These are phyloP conservation scores for Daldinia loculata DNA, from an alignment of 495 filamentous ascomycete genomes.

Conservation along the genomic window DNA sequence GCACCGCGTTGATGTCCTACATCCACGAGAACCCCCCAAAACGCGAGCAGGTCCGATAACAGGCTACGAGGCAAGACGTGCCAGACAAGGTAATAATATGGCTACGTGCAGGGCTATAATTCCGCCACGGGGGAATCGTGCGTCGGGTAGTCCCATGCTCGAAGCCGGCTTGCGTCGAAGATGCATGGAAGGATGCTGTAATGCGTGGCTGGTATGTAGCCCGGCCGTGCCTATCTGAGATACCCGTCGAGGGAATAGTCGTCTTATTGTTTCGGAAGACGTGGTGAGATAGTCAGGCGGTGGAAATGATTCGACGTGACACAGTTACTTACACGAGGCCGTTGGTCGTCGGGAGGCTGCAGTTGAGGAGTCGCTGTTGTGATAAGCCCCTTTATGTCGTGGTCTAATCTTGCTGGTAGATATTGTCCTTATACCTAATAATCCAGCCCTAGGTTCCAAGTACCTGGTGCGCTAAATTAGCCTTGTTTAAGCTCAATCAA, in stretches of 20 bases:
- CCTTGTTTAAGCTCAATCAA: neutral
- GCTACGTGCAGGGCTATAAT: constrained; percentile 20
- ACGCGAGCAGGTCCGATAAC: neutral
- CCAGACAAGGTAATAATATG: constrained; percentile 19
- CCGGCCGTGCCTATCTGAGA: neutral
- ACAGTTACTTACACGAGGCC: constrained; percentile 24
- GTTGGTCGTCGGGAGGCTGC: constrained; percentile 33
- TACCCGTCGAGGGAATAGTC: constrained; percentile 4
- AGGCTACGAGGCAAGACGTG: neutral
- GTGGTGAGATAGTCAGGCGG: constrained; percentile 10
- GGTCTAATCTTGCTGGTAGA: neutral
- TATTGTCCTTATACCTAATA: neutral
- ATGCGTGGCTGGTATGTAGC: constrained; percentile 1
- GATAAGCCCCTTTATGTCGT: neutral
- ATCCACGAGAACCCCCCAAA: constrained; percentile 22
- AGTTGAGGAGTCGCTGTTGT: constrained; percentile 9
- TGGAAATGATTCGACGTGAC: constrained; percentile 14
- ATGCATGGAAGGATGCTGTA: constrained; percentile 33
- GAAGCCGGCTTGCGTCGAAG: constrained; percentile 31
- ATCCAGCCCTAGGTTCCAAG: constrained; percentile 9
- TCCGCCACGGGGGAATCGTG: constrained; percentile 25
- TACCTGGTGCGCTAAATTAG: constrained; percentile 6
- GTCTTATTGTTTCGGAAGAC: constrained; percentile 36
- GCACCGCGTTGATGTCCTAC: neutral
- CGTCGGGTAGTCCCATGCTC: constrained; percentile 7